Evolutionary conservation across 1,284 basidiomycete species (phyloP).

Genomic region (Grifola frondosa): DNA sequence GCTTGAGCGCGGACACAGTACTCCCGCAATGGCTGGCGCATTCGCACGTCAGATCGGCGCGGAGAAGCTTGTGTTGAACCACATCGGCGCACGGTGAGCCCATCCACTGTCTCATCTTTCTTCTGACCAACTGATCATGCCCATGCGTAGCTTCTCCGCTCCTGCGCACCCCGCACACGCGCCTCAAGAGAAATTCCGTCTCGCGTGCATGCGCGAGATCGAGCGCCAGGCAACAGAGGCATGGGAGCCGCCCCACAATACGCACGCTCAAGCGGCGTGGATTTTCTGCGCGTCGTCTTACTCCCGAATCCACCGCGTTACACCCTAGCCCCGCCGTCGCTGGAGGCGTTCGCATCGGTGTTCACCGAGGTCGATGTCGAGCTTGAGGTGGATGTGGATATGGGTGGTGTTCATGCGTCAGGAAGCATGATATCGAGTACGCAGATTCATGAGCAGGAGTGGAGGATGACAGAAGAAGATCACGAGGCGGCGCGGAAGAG

Average conservation of each 20-base stretch:
- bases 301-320: constrained; percentile 31
- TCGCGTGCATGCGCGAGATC: constrained; percentile 58
- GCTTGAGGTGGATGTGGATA: too few species aligned
- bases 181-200: constrained; percentile 36
- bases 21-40: constrained; percentile 77
- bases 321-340: too few species aligned
- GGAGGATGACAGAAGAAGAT: too few species aligned
- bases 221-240: constrained; percentile 61
- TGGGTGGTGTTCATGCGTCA: too few species aligned
- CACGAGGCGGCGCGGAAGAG: too few species aligned
- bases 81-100: constrained; percentile 72
- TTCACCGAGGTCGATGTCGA: too few species aligned
- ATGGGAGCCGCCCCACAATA: constrained; percentile 44
- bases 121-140: constrained; percentile 22
- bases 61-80: constrained; percentile 74
- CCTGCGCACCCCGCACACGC: constrained; percentile 37
- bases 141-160: constrained; percentile 38
- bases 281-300: constrained; percentile 63
- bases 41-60: constrained; percentile 74
- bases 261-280: constrained; percentile 53
- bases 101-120: background rate
- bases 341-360: too few species aligned
- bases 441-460: too few species aligned
- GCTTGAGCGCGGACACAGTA: constrained; percentile 75
- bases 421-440: too few species aligned